Percentiles rank a stretch among this genome's conserved stretches.
phyloP scores from a whole-genome alignment of 768 basidiomycete genomes.

The Stropharia rugosoannulata region DNA sequence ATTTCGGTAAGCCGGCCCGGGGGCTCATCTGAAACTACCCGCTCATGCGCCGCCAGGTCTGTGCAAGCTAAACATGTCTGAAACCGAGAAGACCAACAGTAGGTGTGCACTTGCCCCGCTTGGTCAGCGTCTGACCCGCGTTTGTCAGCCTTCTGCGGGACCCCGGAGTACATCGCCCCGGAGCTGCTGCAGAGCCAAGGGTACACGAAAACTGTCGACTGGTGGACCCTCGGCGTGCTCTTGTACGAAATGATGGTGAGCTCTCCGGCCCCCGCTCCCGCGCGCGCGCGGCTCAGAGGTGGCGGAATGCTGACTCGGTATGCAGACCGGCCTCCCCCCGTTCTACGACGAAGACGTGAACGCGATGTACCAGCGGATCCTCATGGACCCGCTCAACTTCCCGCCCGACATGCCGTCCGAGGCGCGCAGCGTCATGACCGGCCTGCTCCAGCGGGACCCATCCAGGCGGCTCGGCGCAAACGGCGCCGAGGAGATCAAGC shows the following conservation, averaged over 20 bases:
- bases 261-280: not conserved
- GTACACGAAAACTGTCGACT: conserved; percentile 98
- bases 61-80: conserved; percentile 96
- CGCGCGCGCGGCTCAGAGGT: not conserved
- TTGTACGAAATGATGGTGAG: conserved; percentile 95
- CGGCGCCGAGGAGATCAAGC: conserved; percentile 95
- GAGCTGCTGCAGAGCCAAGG: conserved; percentile 96
- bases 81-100: conserved; percentile 98
- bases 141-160: conserved; percentile 87
- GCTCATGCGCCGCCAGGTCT: conserved; percentile 46
- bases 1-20: conserved; percentile 64
- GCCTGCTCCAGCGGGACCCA: conserved; percentile 88
- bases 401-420: conserved; percentile 86
- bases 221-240: conserved; percentile 98
- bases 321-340: conserved; percentile 89
- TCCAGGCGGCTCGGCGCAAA: conserved; percentile 83
- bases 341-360: conserved; percentile 99
- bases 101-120: conserved; percentile 22
- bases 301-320: not conserved
- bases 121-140: conserved; percentile 1
- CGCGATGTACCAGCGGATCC: conserved; percentile 95
- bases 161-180: conserved; percentile 97
- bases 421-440: conserved; percentile 86
- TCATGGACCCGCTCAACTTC: conserved; percentile 91
- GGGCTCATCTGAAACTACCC: not conserved